Evolutionary conservation across 2,329 filamentous ascomycete species (phyloP).

Genomic region (Diaporthe amygdali): DNA sequence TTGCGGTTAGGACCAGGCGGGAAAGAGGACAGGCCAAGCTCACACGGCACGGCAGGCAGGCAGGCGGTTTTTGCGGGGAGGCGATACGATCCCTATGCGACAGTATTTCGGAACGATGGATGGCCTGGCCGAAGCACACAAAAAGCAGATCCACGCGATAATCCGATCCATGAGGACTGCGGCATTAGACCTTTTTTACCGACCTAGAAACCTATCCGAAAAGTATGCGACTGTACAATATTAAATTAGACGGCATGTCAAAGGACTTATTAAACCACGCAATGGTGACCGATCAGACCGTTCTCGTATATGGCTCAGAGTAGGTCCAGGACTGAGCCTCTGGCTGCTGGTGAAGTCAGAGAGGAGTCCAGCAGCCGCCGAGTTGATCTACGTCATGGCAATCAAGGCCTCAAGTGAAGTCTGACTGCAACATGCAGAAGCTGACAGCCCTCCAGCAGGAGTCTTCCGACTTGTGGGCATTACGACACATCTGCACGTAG

Average conservation of each 20-base stretch:
- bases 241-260: constrained; percentile 49
- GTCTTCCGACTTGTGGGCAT: background rate
- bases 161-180: constrained; percentile 42
- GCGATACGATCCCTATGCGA: constrained; percentile 17
- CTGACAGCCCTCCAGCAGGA: background rate
- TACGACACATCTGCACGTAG: background rate
- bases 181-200: constrained; percentile 55
- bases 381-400: background rate
- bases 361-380: background rate
- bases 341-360: background rate
- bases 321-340: background rate
- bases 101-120: constrained; percentile 12
- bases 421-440: background rate
- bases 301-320: background rate
- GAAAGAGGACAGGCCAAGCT: constrained; percentile 28
- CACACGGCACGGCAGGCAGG: constrained; percentile 13
- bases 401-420: background rate
- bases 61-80: constrained; percentile 4
- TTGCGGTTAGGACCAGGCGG: constrained; percentile 20
- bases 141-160: constrained; percentile 19
- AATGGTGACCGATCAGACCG: background rate
- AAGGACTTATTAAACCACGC: background rate
- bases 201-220: constrained; percentile 36
- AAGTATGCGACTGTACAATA: constrained; percentile 62
- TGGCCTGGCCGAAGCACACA: constrained; percentile 21